phyloP scores from a whole-genome alignment of 2,329 filamentous ascomycete species.

The Fusarium avenaceum region DNA sequence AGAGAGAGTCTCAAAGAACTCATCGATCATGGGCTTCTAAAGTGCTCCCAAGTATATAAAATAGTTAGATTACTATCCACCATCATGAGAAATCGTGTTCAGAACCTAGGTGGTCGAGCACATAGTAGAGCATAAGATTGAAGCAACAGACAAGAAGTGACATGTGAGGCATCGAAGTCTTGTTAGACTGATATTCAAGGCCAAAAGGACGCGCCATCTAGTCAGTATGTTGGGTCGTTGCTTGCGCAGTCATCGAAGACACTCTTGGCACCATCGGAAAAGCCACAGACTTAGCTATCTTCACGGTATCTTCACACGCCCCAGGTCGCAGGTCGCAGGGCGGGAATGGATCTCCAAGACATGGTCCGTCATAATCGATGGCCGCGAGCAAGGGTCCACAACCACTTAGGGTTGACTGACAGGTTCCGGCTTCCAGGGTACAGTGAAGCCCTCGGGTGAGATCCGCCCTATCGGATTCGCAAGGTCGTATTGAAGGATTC shows the following conservation, averaged over 20 bases:
- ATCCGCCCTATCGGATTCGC: constrained; percentile 36
- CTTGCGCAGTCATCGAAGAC: constrained; percentile 43
- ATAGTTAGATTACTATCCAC: constrained; percentile 2
- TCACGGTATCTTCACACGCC: constrained; percentile 25
- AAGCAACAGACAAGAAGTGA: not conserved
- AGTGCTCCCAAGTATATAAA: constrained; percentile 55
- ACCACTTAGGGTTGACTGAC: constrained; percentile 31
- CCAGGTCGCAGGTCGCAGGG: constrained; percentile 10
- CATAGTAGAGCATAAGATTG: not conserved
- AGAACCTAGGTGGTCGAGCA: not conserved
- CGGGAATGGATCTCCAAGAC: constrained; percentile 44
- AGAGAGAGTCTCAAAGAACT: constrained; percentile 55
- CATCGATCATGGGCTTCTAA: constrained; percentile 63
- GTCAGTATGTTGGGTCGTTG: constrained; percentile 60
- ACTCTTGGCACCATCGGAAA: constrained; percentile 21
- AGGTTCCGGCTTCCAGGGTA: constrained; percentile 45
- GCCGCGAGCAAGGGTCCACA: constrained; percentile 33
- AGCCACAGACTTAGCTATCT: constrained; percentile 31
- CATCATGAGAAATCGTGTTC: constrained; percentile 2
- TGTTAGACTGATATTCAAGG: not conserved
- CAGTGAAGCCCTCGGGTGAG: constrained; percentile 18
- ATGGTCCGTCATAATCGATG: constrained; percentile 22
- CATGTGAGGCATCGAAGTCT: not conserved
- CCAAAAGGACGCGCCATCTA: constrained; percentile 30
- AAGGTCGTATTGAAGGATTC: constrained; percentile 30